Conservation (phyloP, 2,329 filamentous ascomycete species). For the Furcasterigmium furcatum region DNA sequence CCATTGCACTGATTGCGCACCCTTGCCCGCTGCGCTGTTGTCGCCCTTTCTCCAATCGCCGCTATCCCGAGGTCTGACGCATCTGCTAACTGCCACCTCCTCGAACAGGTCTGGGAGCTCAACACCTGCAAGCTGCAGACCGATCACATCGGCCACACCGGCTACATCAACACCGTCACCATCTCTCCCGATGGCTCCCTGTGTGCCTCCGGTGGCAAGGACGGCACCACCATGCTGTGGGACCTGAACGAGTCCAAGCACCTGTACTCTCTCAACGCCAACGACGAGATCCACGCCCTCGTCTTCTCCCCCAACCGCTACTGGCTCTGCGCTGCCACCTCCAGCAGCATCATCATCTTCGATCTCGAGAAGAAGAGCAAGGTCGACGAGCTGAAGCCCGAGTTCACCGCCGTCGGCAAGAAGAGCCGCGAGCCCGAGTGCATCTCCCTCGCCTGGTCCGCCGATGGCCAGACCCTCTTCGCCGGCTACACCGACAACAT, state of each 20-base stretch:
- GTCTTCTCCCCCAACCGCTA: slow-evolving; percentile 99
- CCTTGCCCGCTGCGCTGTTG: slow-evolving; percentile 8
- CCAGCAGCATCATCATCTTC: slow-evolving; percentile 99
- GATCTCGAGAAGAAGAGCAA: slow-evolving; percentile 99
- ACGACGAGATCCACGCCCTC: slow-evolving; percentile 99
- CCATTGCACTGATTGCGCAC: slow-evolving; percentile 87
- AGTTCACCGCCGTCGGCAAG: slow-evolving; percentile 94
- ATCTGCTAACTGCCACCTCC: neutral
- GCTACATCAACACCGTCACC: slow-evolving; percentile 99
- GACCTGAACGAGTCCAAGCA: slow-evolving; percentile 99
- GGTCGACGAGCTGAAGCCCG: slow-evolving; percentile 99
- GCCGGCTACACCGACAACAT: slow-evolving; percentile 99
- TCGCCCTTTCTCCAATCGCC: slow-evolving; percentile 5
- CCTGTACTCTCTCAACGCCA: slow-evolving; percentile 98
- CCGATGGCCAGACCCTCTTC: slow-evolving; percentile 98
- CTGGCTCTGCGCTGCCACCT: slow-evolving; percentile 99
- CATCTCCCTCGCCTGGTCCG: slow-evolving; percentile 94
- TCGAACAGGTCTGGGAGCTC: slow-evolving; percentile 93
- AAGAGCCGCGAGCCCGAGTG: slow-evolving; percentile 99
- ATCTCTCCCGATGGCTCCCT: slow-evolving; percentile 99
- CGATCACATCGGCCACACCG: slow-evolving; percentile 99
- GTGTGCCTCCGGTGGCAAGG: slow-evolving; percentile 98
- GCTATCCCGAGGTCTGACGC: too few relatives aligned
- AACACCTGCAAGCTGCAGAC: slow-evolving; percentile 99
- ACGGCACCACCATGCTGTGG: slow-evolving; percentile 99